Conservation (phyloP, 129 eudicot genomes). For the Apium graveolens region DNA sequence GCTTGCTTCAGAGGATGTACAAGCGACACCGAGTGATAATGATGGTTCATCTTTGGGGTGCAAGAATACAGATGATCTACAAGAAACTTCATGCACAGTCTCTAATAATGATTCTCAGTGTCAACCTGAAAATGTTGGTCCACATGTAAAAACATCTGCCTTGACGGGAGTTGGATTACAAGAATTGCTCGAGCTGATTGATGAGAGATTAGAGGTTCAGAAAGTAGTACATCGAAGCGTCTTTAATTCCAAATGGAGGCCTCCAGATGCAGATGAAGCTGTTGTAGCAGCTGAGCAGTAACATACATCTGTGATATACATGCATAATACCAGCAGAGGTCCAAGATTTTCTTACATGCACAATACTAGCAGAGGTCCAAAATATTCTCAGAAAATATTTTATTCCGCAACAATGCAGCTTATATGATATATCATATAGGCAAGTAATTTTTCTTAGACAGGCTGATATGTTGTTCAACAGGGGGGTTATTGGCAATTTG, state of each 20-base stretch:
- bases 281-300: slow-evolving; percentile 34
- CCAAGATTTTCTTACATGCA: background rate
- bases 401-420: background rate
- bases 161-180: slow-evolving; percentile 78
- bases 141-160: slow-evolving; percentile 76
- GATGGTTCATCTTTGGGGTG: slow-evolving; percentile 18
- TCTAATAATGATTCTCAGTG: slow-evolving; percentile 9
- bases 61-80: slow-evolving; percentile 23
- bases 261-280: slow-evolving; percentile 43
- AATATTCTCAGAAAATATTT: background rate
- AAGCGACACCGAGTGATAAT: slow-evolving; percentile 38
- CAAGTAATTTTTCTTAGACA: background rate
- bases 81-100: slow-evolving; percentile 11
- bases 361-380: background rate
- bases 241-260: slow-evolving; percentile 82
- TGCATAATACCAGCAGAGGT: background rate
- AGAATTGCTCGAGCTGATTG: slow-evolving; percentile 65
- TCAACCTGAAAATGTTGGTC: slow-evolving; percentile 14
- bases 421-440: background rate
- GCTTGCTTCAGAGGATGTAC: slow-evolving; percentile 39
- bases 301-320: background rate
- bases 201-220: slow-evolving; percentile 43
- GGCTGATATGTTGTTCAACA: background rate
- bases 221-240: slow-evolving; percentile 35
- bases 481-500: background rate